Percentiles rank a stretch among this genome's conserved stretches.
These are phyloP conservation scores for Collybia mongolica DNA, from an alignment of 768 basidiomycete species.

Conservation along the genomic window DNA sequence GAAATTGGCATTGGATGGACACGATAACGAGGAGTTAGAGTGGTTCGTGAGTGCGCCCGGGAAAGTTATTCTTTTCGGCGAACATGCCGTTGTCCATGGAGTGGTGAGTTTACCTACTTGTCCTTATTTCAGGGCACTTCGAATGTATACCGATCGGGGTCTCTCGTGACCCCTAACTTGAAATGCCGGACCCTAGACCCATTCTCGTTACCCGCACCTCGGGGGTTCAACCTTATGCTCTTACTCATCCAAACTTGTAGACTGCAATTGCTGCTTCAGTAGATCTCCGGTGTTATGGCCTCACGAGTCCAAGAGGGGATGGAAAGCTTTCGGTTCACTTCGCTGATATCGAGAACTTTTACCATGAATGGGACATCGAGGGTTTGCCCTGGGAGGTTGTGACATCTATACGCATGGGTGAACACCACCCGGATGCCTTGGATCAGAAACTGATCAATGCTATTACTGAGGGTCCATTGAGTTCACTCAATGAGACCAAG, in stretches of 20 bases:
- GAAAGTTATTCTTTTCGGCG: conserved; percentile 97
- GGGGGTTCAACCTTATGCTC: not conserved
- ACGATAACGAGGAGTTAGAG: conserved; percentile 40
- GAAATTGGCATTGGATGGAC: conserved; percentile 49
- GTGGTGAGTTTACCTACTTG: conserved; percentile 59
- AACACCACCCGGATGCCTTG: conserved; percentile 61
- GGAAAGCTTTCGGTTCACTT: conserved; percentile 74
- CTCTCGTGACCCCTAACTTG: too few relatives aligned
- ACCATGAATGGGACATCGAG: conserved; percentile 78
- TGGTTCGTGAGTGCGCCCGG: conserved; percentile 96
- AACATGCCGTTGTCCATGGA: conserved; percentile 98
- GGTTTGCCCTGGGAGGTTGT: conserved; percentile 79
- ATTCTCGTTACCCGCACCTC: conserved; percentile 6
- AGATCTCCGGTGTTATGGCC: conserved; percentile 92
- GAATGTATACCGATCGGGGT: not conserved
- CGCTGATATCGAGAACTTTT: conserved; percentile 75
- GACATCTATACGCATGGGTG: conserved; percentile 47
- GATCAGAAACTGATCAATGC: conserved; percentile 75
- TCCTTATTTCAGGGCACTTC: conserved; percentile 3
- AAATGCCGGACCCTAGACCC: not conserved
- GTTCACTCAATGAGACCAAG: conserved; percentile 31
- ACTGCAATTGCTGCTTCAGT: conserved; percentile 95
- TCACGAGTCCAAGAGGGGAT: conserved; percentile 74
- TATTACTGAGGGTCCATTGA: conserved; percentile 49
- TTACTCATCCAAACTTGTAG: conserved; percentile 33